Base-by-base conservation (phyloP, 1,284 basidiomycete species). In the Mycosarcoma mackinlayi region DNA sequence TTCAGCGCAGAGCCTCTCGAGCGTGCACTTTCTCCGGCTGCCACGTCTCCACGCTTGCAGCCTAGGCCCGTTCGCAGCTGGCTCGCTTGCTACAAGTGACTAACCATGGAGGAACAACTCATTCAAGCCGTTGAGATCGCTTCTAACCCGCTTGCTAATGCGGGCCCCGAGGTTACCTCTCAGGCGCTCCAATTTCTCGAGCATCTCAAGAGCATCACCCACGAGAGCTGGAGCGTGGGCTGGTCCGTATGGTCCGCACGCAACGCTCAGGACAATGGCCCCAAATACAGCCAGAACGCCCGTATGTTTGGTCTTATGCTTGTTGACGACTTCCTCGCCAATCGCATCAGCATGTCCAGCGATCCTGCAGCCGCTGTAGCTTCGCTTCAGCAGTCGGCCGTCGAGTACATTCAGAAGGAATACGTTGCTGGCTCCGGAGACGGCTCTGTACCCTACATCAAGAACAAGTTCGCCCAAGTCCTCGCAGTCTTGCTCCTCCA, bases 391-490 rank as follows among this genome's bases (percentile, higher is more conserved):
- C 73, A 81, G 45, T 72, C 73, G 7, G 71, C 75, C 8, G 58
- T 82, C 45, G 52, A 64, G 24, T 79, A 80, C 56, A 57, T 82
- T 19, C 74, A 77, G 34, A 60, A 57, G n/a, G 81, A 81, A 44
- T 82, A 74, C 37, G 72, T 82, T 8, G 48, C 51, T 13, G 77
- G 77, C 7, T 37, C 63, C 0, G 80, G 78, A 23, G 80, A 82
- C 35, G 69, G 61, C 1, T 69, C 76, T 5, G 56, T 76, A 0
- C 40, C 65, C 0, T 82, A 91, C 84, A 84, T 96, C 60, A 89
- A 94, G 80, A 99, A 99, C 87, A 98, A 98, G 84, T 92, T 98
- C 83, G 93, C 94, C 16, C 94, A 97, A 85, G 95, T 94, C n/a
- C 86, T 98, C 44, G 91, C 95, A 0, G 88, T 97, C 57, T 89